Conservation (phyloP, 208 protist species). For the Wallacemonas sp. region DNA sequence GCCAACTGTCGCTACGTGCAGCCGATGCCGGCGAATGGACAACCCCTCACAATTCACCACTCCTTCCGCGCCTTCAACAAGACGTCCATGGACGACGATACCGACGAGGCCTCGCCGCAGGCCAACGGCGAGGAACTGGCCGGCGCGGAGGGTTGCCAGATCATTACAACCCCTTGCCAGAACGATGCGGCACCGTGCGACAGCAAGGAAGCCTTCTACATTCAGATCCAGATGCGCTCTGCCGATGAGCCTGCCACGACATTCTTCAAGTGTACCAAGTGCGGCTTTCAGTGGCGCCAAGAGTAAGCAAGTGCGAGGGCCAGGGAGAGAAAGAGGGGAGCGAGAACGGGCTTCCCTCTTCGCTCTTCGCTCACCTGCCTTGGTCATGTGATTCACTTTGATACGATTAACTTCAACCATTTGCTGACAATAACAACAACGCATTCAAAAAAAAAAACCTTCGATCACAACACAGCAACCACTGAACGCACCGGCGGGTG, state of each 20-base stretch:
- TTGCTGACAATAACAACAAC: not conserved
- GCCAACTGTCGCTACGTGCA: slow-evolving; percentile 76
- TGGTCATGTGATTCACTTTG: not conserved
- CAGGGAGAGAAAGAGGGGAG: too few species aligned
- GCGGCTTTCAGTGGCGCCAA: slow-evolving; percentile 92
- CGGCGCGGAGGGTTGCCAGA: slow-evolving; percentile 70
- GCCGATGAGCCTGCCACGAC: slow-evolving; percentile 98
- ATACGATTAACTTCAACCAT: not conserved
- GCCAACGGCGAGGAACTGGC: slow-evolving; percentile 12
- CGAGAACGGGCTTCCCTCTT: not conserved
- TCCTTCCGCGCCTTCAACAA: slow-evolving; percentile 65
- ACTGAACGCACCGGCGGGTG: too few species aligned
- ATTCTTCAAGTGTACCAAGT: slow-evolving; percentile 97
- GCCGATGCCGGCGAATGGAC: slow-evolving; percentile 28
- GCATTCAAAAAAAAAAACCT: slow-evolving; percentile 11
- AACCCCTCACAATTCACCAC: slow-evolving; percentile 59
- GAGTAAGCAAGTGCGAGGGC: slow-evolving; percentile 39
- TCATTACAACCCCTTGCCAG: slow-evolving; percentile 82
- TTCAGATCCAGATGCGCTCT: slow-evolving; percentile 97
- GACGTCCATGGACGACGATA: slow-evolving; percentile 27
- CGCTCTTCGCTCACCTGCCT: not conserved
- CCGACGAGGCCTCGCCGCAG: not conserved
- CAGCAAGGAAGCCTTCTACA: slow-evolving; percentile 90
- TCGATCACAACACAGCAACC: too few species aligned
- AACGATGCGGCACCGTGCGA: slow-evolving; percentile 83